Base-by-base conservation (phyloP, 352 stramenopile species). In the Phytophthora sojae region DNA sequence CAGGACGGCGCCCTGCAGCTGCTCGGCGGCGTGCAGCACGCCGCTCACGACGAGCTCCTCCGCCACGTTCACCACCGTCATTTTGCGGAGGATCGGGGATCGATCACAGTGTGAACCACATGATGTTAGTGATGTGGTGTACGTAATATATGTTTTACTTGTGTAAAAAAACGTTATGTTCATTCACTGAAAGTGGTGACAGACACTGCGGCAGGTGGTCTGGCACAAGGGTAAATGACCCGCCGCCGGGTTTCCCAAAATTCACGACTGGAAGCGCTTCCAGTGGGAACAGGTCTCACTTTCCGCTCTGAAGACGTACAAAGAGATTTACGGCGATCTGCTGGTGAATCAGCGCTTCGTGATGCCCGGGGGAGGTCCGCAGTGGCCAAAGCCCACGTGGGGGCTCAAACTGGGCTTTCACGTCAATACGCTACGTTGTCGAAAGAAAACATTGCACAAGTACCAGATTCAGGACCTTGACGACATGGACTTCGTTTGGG, bases 21-120 rank as follows among this genome's bases (percentile, higher is more conserved):
- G 71, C 44, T 95, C 87, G 8, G 81, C 83, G 0, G 76, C 82
- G n/a, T 93, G 30, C 0, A 90, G 58, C 17, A 93, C 82, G 60
- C 78, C 76, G 39, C 61, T 60, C 52, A 92, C 47, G 54, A 90
- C 63, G 11, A 19, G 14, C 66, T 93, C 84, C 58, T 92, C 86
- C 1, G 75, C 75, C 35, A 93, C 66, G 76, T 85, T 84, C 61
- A 90, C 79, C 2, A 30, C 26, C 26, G 26, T 30, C 26, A 30
- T 30, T 30, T 30, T 30, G 26, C 26, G 26, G 26, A 30, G 6
- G 26, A 30, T 30, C 26, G 26, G 2, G 26, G 26, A 32, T 32
- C 29, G 29, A 32, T 32, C 4, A 32, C 29, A 9, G 6, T 32
- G 29, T 32, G 29, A 5, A 8, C 29, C 29, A 32, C 29, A 32